Base-by-base conservation (phyloP, 306 rosid species). In the Vigna nakashimae region DNA sequence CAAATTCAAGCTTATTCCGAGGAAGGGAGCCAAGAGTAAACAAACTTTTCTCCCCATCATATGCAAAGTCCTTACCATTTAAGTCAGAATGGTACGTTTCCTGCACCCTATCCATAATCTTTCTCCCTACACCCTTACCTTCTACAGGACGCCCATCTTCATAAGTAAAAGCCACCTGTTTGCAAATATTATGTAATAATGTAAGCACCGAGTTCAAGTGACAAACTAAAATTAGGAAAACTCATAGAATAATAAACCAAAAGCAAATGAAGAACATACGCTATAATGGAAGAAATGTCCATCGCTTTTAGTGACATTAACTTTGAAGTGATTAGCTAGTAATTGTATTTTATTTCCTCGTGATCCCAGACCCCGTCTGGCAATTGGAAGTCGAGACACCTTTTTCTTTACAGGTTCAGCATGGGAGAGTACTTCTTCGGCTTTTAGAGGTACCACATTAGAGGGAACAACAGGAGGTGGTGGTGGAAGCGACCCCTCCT, bases 81-180 rank as follows among this genome's bases (percentile, higher is more conserved):
- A 95, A 59, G 51, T 95, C 98, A 40, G 88, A 66, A 16, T 63
- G 76, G 56, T 95, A 95, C 0, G 98, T 95, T 70, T 91, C 95
- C 69, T 88, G 89, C 58, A 95, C 93, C 76, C 86, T 84, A 45
- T 95, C 98, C 43, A 95, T 83, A 34, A 95, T 86, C 69, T 83
- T 91, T 83, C 98, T 88, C n/a, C 98, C 98, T 3, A 84, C 77
- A 26, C 98, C 98, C 80, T 91, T 91, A 7, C 82, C 95, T 56
- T 95, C 98, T 56, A 91, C 93, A 57, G 97, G 96, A 17, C 92
- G 89, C 18, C 97, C 98, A 78, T 95, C 98, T 85, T 95, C 98
- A 74, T 92, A 92, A 10, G 79, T 9, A 51, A 95, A 78, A 3
- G 92, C 14, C 38, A 95, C 98, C 98, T 95, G 77, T 14, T 50